Conservation (phyloP, 1,139 yeast species). For the Saccharomyces pastorianus region DNA sequence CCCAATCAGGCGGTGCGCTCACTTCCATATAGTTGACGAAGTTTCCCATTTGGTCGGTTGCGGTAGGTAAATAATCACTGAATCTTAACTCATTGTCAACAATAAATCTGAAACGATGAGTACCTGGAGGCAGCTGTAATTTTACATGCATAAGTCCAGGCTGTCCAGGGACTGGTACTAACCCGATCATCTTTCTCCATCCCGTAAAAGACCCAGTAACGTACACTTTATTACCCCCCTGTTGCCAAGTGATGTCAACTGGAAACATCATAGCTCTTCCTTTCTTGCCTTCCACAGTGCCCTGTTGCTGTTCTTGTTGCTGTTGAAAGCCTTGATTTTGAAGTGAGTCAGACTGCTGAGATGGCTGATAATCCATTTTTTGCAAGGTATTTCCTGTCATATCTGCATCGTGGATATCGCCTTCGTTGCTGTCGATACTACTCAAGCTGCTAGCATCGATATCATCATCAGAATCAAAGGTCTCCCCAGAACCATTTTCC, state of each 20-base stretch:
- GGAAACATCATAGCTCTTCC: conserved; percentile 39
- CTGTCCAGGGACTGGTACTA: conserved; percentile 45
- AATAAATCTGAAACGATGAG: conserved; percentile 87
- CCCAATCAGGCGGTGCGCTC: conserved; percentile 28
- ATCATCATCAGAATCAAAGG: conserved; percentile 10
- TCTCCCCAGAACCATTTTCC: conserved; percentile 8
- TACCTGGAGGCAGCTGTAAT: conserved; percentile 66
- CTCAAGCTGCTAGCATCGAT: background rate
- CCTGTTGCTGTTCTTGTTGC: background rate
- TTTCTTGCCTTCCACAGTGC: background rate
- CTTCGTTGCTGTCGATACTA: conserved; percentile 7
- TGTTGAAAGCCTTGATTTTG: background rate
- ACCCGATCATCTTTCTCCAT: conserved; percentile 88
- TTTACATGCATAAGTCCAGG: conserved; percentile 41
- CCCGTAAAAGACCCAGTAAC: conserved; percentile 95
- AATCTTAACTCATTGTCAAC: conserved; percentile 91
- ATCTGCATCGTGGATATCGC: conserved; percentile 1
- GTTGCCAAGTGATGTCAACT: conserved; percentile 83
- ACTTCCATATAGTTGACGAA: conserved; percentile 88
- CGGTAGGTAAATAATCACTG: conserved; percentile 85
- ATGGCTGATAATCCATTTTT: conserved; percentile 6
- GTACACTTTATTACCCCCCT: conserved; percentile 85
- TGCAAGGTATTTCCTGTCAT: conserved; percentile 5
- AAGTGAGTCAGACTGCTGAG: background rate
- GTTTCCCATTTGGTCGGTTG: conserved; percentile 96